Base-by-base conservation (phyloP, 768 basidiomycete species). In the Tremella fuciformis region DNA sequence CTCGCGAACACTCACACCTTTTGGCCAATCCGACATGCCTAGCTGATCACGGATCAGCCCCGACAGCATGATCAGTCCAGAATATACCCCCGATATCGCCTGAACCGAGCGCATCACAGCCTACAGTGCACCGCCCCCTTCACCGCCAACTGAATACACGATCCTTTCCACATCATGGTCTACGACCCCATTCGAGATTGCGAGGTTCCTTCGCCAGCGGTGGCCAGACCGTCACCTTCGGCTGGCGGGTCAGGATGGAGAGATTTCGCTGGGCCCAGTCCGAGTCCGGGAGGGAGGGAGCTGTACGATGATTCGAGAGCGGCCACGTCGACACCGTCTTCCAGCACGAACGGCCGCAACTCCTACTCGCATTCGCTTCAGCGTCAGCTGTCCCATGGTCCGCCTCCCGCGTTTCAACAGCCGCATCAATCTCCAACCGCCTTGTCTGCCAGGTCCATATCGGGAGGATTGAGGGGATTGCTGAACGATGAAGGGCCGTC, bases 121-220 rank as follows among this genome's bases (percentile, higher is more conserved):
- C 29, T 34, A 34, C 29, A 34, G 29, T 34, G 29, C 29, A 34
- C 29, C 29, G 29, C 29, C 29, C 29, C 29, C 11, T 34, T 11
- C 29, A 11, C 29, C 4, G 29, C 29, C 29, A 34, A 34, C 29
- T 34, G 29, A 34, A 34, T 11, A 34, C 29, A 34, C 29, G 29
- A 34, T 34, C 29, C 29, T 34, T 34, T 34, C 29, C 29, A 34
- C 51, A 38, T 24, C n/a, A 75, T 75, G 74, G 64, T 66, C 13
- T 75, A 75, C 64, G 74, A 75, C 52, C 74, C 74, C 16, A 69
- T 75, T 21, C 38, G 71, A 29, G 74, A 75, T 54, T 61, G 68
- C 25, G 62, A 71, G 19, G 61, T 67, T 8, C 70, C 71, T 22
- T 69, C 71, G 8, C 71, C 73, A 13, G 63, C 69, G n/a, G 55